phyloP scores from a whole-genome alignment of 495 filamentous ascomycete species.

The Penicillium waksmanii region DNA sequence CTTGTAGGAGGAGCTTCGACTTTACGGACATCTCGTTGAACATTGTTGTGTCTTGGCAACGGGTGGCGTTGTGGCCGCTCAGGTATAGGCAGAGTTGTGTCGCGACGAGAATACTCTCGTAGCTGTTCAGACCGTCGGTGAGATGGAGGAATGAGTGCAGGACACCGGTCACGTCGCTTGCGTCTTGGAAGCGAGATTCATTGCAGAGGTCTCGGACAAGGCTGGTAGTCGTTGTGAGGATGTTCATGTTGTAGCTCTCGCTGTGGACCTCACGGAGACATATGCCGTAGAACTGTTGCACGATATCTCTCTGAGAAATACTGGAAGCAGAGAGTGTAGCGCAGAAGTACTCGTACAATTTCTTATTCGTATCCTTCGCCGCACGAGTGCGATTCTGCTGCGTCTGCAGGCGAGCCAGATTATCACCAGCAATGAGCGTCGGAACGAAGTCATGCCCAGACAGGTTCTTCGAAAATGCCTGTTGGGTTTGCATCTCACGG shows the following conservation, averaged over 20 bases:
- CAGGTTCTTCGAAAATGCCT: slow-evolving; percentile 54
- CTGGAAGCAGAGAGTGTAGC: slow-evolving; percentile 50
- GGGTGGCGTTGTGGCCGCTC: slow-evolving; percentile 49
- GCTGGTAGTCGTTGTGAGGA: slow-evolving; percentile 45
- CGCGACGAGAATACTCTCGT: slow-evolving; percentile 52
- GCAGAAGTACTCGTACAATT: slow-evolving; percentile 60
- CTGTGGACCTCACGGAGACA: slow-evolving; percentile 53
- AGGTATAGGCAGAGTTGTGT: slow-evolving; percentile 61
- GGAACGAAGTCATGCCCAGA: slow-evolving; percentile 50
- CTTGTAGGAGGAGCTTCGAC: slow-evolving; percentile 56
- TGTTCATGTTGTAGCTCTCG: slow-evolving; percentile 41
- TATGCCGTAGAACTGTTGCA: slow-evolving; percentile 52
- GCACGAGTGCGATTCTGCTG: slow-evolving; percentile 49
- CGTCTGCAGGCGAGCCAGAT: slow-evolving; percentile 55
- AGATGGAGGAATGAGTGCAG: slow-evolving; percentile 59
- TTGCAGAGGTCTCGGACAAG: slow-evolving; percentile 48
- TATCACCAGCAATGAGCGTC: slow-evolving; percentile 53
- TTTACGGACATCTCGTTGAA: slow-evolving; percentile 53
- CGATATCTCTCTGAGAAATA: slow-evolving; percentile 41
- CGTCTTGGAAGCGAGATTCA: slow-evolving; percentile 49
- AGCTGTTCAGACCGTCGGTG: slow-evolving; percentile 54
- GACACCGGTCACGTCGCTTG: slow-evolving; percentile 55
- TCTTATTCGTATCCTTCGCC: slow-evolving; percentile 49
- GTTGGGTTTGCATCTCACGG: slow-evolving; percentile 61
- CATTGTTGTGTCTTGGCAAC: slow-evolving; percentile 44